Base-by-base conservation (phyloP, 129 eudicot species). In the Flaveria robusta region DNA sequence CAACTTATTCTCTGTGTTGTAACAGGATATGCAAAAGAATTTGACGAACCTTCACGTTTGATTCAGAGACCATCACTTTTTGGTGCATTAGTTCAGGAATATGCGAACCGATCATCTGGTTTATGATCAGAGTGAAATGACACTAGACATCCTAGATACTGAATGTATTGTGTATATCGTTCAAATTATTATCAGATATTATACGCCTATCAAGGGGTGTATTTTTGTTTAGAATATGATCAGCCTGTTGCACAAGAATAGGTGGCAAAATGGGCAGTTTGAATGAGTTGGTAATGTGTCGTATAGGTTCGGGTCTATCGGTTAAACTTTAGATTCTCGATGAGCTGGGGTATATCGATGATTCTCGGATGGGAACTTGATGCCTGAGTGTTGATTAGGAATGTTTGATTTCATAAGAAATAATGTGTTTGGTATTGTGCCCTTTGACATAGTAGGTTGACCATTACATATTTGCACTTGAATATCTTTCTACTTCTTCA, bases 21-120 rank as follows among this genome's bases (percentile, higher is more conserved):
- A 64, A 75, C 84, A 90, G 96, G 96, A 66, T 63, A 64, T 65
- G 92, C 96, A 14, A 85, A 74, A 75, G 96, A 90, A 71, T 90
- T 81, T 14, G 92, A 90, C 80, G 82, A 34, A 16, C 96, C 96
- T 56, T 83, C 90, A 3, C 74, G 39, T 66, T 81, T 90, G 89
- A 87, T 90, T 23, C 89, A 85, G 76, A 85, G 80, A 83, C 87
- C 84, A 7, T 85, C 96, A 10, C 92, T 90, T 50, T 90, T 90
- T 47, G 96, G 96, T 51, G 87, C 96, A 45, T 64, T 90, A 77
- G 96, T 90, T 79, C 92, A 90, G 64, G 96, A 90, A 74, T 90
- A 90, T 65, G 90, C 96, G 14, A 90, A 90, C 81, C 74, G 92
- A 45, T 83, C 96, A 69, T 50, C 90, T 39, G 88, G 90, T 60